Base-by-base conservation (phyloP, 331 rosid genomes). In the Arachis monticola region DNA sequence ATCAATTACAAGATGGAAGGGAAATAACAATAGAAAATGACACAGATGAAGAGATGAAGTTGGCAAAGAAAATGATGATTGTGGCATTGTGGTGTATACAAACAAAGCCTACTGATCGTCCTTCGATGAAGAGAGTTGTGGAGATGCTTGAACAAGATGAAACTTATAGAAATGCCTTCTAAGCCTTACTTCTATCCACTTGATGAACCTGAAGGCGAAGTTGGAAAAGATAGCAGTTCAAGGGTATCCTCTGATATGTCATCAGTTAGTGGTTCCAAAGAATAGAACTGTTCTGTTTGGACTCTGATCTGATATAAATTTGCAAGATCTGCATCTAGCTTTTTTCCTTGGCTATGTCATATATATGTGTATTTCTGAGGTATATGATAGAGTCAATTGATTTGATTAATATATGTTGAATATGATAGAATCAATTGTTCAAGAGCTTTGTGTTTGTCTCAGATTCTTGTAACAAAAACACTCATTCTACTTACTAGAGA, bases 41-140 rank as follows among this genome's bases (percentile, higher is more conserved):
- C 27, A 64, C 71, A 0, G 42, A 68, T 0, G 77, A 77, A 7
- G 85, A 70, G 7, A 81, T 13, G n/a, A 73, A 58, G 8, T 40
- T 75, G 4, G 71, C 55, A 10, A 64, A 30, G 56, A 82, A 76
- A 61, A 76, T 85, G 88, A 55, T 65, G 55, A 31, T 67, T 11
- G 72, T 48, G 11, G 72, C 72, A 30, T 8, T 67, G 30, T 67
- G 72, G 60, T 67, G 72, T 12, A 67, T 67, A 27, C 60, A 67
- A 7, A 30, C 50, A 8, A 67, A n/a, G 45, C 72, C 72, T 0
- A 10, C 1, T 1, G 72, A 67, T 67, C 59, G 72, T 6, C 71
- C 71, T 30, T 66, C 71, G 5, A 66, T 47, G 71, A 13, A 0
- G 5, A 46, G 30, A 66, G 71, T 67, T 0, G 10, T 48, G 5